phyloP scores from a whole-genome alignment of 768 basidiomycete species.

The Leucosporidium creatinivorum region DNA sequence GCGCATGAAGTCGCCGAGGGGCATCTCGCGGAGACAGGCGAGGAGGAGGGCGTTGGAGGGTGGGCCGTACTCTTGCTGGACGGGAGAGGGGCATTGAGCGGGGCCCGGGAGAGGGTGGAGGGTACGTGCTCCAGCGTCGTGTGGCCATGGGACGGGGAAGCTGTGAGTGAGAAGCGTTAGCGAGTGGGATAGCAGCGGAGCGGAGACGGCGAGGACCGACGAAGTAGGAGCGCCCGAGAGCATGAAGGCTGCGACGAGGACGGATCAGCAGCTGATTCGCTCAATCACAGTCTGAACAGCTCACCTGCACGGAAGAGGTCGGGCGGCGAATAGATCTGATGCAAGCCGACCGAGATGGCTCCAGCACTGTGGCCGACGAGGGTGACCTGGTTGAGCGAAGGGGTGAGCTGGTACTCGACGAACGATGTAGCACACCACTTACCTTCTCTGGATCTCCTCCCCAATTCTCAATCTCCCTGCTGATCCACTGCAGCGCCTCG shows the following conservation, averaged over 20 bases:
- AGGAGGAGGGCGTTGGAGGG: constrained; percentile 23
- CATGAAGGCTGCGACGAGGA: constrained; percentile 26
- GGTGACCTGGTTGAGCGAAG: not conserved
- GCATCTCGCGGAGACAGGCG: constrained; percentile 10
- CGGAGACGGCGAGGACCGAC: not conserved
- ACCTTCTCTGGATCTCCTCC: constrained; percentile 41
- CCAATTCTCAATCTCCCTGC: constrained; percentile 42
- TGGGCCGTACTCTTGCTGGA: constrained; percentile 12
- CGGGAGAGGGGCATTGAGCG: constrained; percentile 22
- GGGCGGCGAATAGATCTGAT: constrained; percentile 17
- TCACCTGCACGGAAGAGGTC: constrained; percentile 24
- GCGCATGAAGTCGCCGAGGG: not conserved
- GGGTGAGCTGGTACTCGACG: not conserved
- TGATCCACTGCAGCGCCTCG: constrained; percentile 44
- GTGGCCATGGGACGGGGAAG: constrained; percentile 32
- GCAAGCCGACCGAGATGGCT: constrained; percentile 25
- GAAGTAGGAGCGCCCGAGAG: constrained; percentile 32
- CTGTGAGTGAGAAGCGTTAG: not conserved
- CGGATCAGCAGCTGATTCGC: not conserved
- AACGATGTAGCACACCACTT: not conserved
- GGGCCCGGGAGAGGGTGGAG: constrained; percentile 27
- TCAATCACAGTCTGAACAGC: not conserved
- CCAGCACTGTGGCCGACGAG: constrained; percentile 28
- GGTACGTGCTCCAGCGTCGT: constrained; percentile 26
- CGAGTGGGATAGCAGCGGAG: not conserved